Conservation (phyloP, 495 filamentous ascomycete species). For the Aspergillus hancockii region DNA sequence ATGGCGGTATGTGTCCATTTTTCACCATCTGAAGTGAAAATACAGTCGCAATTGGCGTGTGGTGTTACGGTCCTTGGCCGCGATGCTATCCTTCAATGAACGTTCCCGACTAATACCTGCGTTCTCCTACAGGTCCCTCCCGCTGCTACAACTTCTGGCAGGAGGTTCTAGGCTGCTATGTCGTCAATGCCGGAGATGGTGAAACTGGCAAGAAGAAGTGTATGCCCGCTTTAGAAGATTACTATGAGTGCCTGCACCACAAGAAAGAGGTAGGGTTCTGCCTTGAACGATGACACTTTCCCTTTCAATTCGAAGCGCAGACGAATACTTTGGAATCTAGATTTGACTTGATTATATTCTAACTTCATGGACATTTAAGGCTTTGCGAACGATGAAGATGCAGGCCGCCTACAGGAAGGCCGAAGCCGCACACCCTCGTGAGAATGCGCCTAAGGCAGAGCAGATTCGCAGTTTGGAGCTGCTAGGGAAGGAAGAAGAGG, state of each 20-base stretch:
- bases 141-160: conserved; percentile 99
- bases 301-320: conserved; percentile 11
- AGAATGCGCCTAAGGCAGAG: conserved; percentile 71
- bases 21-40: background rate
- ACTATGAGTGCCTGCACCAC: conserved; percentile 98
- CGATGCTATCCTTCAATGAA: conserved; percentile 17
- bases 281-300: background rate
- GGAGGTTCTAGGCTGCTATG: conserved; percentile 86
- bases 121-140: conserved; percentile 63
- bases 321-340: background rate
- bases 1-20: conserved; percentile 62
- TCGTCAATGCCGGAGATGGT: conserved; percentile 73
- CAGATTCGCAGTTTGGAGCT: conserved; percentile 83
- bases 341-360: background rate
- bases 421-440: conserved; percentile 71
- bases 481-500: conserved; percentile 78
- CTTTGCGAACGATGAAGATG: conserved; percentile 70
- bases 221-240: conserved; percentile 85
- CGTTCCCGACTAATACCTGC: conserved; percentile 26
- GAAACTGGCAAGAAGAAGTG: conserved; percentile 90
- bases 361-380: conserved; percentile 47
- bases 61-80: conserved; percentile 3
- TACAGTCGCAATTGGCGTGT: conserved; percentile 6
- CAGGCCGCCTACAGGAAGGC: conserved; percentile 87
- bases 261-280: conserved; percentile 79